These are phyloP conservation scores for Xerocomus cyaneibrunnescens DNA, from an alignment of 1,284 basidiomycete genomes.

Conservation along the genomic window DNA sequence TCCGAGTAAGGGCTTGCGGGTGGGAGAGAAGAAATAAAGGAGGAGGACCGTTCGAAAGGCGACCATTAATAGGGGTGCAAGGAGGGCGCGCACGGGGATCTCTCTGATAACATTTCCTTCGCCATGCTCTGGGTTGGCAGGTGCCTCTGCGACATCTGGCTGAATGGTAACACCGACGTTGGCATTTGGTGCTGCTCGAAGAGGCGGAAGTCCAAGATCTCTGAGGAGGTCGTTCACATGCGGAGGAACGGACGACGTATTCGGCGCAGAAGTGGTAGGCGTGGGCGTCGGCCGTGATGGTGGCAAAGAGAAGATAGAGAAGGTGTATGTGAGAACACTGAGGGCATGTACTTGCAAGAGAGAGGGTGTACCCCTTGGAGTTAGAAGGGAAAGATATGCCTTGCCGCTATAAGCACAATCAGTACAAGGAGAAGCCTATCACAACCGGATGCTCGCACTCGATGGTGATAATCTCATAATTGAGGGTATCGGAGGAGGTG, in stretches of 20 bases:
- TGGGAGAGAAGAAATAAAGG: slow-evolving; percentile 77
- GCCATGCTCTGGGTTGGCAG: slow-evolving; percentile 16
- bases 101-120: slow-evolving; percentile 37
- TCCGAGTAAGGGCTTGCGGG: slow-evolving; percentile 70
- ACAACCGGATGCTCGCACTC: slow-evolving; percentile 42
- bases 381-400: slow-evolving; percentile 55
- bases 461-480: slow-evolving; percentile 56
- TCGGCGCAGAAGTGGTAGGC: slow-evolving; percentile 13
- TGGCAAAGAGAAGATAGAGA: slow-evolving; percentile 47
- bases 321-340: slow-evolving; percentile 68
- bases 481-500: slow-evolving; percentile 45
- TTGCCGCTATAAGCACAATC: slow-evolving; percentile 46
- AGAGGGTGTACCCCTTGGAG: slow-evolving; percentile 53
- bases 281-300: slow-evolving; percentile 35
- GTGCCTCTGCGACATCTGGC: slow-evolving; percentile 17
- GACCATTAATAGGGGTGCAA: slow-evolving; percentile 67
- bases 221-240: slow-evolving; percentile 60
- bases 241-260: slow-evolving; percentile 24
- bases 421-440: slow-evolving; percentile 3
- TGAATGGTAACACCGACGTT: slow-evolving; percentile 28
- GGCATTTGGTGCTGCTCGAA: slow-evolving; percentile 39
- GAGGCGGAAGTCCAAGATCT: slow-evolving; percentile 57
- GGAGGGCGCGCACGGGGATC: slow-evolving; percentile 46
- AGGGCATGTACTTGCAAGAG: slow-evolving; percentile 65
- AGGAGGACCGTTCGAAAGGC: slow-evolving; percentile 66